Base-by-base conservation (phyloP, 2,329 filamentous ascomycete species). In the Neoscytalidium dimidiatum region DNA sequence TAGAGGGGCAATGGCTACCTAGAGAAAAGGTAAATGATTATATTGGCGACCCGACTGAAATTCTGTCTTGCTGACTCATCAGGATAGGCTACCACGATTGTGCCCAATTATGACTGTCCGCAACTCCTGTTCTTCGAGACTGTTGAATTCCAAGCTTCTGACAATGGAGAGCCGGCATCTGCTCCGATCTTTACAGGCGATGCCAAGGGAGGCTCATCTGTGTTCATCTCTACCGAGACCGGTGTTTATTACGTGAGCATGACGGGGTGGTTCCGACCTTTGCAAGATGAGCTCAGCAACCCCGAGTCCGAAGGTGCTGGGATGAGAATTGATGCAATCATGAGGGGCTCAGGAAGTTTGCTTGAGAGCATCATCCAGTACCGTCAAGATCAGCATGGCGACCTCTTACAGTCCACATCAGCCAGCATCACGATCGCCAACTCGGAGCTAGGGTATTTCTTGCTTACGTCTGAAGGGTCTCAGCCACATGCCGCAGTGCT, bases 1-100 rank as follows among this genome's bases (percentile, higher is more conserved):
- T 90, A 2, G 82, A 88, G 68, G 87, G 85, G 7, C 84, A 86
- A 69, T 90, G 87, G 87, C 80, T 89, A 7, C 86, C 87, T 21
- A 73, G 76, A 17, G 74, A 75, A 57, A 69, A 73, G 64, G 74
- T 75, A 69, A 52, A 70, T 63, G 51, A 21, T 9, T 31, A 19
- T 2, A 21, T 17, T n/a, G 3, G 23, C 3, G 17, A 1, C 1
- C 7, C 3, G n/a, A n/a, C 43, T 19, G 17, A 23, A 19, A 43
- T 19, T 26, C 38, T 48, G 46, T 44, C 35, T 41, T 64, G 29
- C 43, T 62, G 44, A 62, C 52, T 58, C 33, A 29, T 44, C 17
- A n/a, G 19, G 9, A 1, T 21, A 65, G 63, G 46, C 43, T n/a
- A 43, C 49, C 3, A 60, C 53, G 14, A 61, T 52, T 4, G 49